Conservation (phyloP, 2,329 filamentous ascomycete genomes). For the Aureobasidium sp. region DNA sequence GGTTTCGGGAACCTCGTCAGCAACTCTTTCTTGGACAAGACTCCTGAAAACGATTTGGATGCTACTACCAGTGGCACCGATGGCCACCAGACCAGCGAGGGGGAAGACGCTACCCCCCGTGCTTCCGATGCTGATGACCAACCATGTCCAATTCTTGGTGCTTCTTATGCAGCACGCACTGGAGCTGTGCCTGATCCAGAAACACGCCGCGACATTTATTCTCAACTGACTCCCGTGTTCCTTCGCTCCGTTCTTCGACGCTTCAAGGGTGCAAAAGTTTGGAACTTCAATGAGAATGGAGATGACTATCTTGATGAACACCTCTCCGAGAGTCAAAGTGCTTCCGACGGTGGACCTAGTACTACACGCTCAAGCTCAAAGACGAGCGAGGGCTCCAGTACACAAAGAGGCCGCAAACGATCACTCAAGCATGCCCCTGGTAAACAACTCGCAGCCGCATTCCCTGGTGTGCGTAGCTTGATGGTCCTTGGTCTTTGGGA, state of each 20-base stretch:
- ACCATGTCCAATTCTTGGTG: not conserved
- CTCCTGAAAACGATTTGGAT: not conserved
- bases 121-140: not conserved
- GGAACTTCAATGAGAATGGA: slow-evolving; percentile 25
- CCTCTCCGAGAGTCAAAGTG: slow-evolving; percentile 12
- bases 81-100: not conserved
- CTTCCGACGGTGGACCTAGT: not conserved
- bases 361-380: not conserved
- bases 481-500: slow-evolving; percentile 47
- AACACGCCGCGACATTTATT: not conserved
- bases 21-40: not conserved
- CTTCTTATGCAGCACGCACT: not conserved
- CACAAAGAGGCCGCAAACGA: not conserved
- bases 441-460: slow-evolving; percentile 19
- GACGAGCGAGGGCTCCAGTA: not conserved
- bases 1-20: slow-evolving; percentile 21
- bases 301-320: slow-evolving; percentile 23
- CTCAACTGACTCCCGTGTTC: slow-evolving; percentile 15
- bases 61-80: not conserved
- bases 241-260: slow-evolving; percentile 20
- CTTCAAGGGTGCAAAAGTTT: slow-evolving; percentile 28
- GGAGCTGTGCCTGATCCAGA: not conserved
- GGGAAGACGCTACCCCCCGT: not conserved
- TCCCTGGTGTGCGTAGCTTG: slow-evolving; percentile 38
- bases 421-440: not conserved